These are phyloP conservation scores for Vitellaria paradoxa DNA, from an alignment of 179 eudicot species.

Conservation along the genomic window DNA sequence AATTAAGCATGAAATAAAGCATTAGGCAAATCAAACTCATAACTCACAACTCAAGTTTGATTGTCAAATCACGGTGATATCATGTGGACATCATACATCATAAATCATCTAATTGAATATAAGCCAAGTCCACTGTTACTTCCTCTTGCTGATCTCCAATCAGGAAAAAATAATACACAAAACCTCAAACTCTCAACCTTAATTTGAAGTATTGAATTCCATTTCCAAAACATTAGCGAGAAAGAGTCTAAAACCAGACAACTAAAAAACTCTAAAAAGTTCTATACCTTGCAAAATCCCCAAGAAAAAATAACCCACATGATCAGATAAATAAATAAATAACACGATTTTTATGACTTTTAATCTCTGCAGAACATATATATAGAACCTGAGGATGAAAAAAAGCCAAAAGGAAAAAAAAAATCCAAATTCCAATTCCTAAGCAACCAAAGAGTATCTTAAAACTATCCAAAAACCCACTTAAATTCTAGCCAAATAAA, in stretches of 20 bases:
- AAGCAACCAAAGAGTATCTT: too few species aligned
- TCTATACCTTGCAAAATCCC: too few species aligned
- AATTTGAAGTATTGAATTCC: background rate
- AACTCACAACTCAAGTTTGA: background rate
- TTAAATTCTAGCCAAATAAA: background rate
- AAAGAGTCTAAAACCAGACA: background rate
- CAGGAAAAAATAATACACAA: background rate
- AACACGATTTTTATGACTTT: background rate
- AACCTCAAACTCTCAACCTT: background rate
- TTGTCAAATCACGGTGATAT: background rate
- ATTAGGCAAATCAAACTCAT: background rate
- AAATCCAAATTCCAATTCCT: background rate
- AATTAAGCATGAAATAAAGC: background rate
- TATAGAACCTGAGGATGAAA: background rate
- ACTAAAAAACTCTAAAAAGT: background rate
- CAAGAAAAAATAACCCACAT: too few species aligned
- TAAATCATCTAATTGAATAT: background rate
- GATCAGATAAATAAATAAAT: background rate
- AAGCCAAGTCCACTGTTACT: background rate
- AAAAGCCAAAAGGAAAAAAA: background rate
- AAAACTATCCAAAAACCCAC: background rate
- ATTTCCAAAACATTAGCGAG: background rate
- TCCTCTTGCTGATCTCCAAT: background rate
- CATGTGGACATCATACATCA: background rate
- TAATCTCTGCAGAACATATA: background rate